Evolutionary conservation across 352 stramenopile genomes (phyloP), one percentile per base, ranked within the genome.

Genomic region (Pythium diclinum): DNA sequence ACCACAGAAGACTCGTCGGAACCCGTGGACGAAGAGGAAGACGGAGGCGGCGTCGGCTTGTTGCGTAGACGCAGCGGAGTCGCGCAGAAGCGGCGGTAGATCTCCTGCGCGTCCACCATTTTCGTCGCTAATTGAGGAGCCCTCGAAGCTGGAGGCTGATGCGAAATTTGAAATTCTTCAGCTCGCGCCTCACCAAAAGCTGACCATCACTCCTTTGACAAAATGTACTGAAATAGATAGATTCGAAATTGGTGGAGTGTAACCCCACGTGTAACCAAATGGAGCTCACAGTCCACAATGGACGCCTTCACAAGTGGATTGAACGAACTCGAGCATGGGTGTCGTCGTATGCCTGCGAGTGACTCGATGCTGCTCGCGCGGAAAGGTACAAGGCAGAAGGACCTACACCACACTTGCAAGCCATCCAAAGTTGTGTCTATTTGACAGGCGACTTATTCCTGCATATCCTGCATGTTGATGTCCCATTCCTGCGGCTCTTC

Each of bases 101-200:
- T 62, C 48, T 68, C 66, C 25, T 63, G 57, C 30, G 56, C 61
- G n/a, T 68, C 66, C 23, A 47, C 65, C 65, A 72, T 72, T 14
- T n/a, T 49, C 13, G 28, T 11, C 19, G 9, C 11, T n/a, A n/a
- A 5, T 21, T 44, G 9, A 3, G 44, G 14, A 42, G 38, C 56
- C 14, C 40, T 32, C 21, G 56, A 51, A n/a, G 21, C 11, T 38
- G 32, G 21, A 30, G 23, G 16, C 34, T 36, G 52, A 69, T 60
- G 21, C 34, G 30, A 48, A 56, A 62, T 73, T 73, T 67, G 51
- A 66, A 53, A 23, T 53, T 59, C 16, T 48, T 47, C 19, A 65
- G 47, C 30, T 46, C 34, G 53, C 32, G 53, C 32, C 40, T 47
- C 40, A n/a, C 3, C 7, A 28, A 40, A 40, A 25, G 1, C 32